These are phyloP conservation scores for Pseudomonodictys pantanalensis DNA, from an alignment of 495 filamentous ascomycete genomes.

Conservation along the genomic window DNA sequence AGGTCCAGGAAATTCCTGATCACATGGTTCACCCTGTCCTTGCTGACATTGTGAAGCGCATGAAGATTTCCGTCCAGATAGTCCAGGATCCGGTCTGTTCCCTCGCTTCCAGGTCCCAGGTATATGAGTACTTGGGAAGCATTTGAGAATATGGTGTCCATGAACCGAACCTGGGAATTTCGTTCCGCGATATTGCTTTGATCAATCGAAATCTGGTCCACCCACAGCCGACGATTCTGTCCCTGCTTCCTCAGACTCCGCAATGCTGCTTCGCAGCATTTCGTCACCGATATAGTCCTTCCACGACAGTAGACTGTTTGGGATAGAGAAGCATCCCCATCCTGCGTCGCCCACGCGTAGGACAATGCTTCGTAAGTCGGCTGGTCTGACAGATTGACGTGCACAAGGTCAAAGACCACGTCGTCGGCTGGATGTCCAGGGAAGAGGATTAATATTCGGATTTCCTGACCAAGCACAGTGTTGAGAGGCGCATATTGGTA, in stretches of 20 bases:
- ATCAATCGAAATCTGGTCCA: constrained; percentile 34
- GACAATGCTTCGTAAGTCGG: constrained; percentile 1
- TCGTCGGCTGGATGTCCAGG: background rate
- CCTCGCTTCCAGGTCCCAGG: constrained; percentile 16
- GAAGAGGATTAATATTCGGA: background rate
- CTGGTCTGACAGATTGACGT: constrained; percentile 3
- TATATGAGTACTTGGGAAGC: constrained; percentile 28
- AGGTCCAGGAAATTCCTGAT: background rate
- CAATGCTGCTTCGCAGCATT: background rate
- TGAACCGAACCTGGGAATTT: constrained; percentile 28
- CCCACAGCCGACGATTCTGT: constrained; percentile 9
- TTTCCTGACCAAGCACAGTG: background rate
- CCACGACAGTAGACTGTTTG: background rate
- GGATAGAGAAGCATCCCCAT: background rate
- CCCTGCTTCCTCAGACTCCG: background rate
- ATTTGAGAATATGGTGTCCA: constrained; percentile 31
- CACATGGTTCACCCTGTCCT: background rate
- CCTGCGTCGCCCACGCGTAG: constrained; percentile 1
- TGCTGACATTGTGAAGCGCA: too few relatives aligned
- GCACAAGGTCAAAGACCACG: background rate
- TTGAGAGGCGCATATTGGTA: background rate
- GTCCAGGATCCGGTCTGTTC: background rate
- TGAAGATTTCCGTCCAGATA: background rate
- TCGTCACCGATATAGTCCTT: background rate
- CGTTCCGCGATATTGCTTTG: constrained; percentile 24